Base-by-base conservation (phyloP, 768 basidiomycete genomes). In the Pisolithus tinctorius region DNA sequence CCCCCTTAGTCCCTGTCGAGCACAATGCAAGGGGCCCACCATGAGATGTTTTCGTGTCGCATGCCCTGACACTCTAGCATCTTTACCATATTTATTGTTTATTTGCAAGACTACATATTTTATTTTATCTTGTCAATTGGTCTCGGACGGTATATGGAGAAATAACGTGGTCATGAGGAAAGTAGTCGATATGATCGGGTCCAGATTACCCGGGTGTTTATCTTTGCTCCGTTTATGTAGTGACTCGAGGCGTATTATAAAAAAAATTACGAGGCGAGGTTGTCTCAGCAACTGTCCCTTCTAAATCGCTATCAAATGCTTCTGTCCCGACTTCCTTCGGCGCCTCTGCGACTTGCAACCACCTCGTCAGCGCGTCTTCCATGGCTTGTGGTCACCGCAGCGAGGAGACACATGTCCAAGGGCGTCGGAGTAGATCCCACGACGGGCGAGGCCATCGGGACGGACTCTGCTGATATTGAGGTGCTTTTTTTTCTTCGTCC, bases 401-500 rank as follows among this genome's bases (percentile, higher is more conserved):
- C 46, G 31, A 34, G 27, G 45, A 54, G 45, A 42, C 38, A 50
- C 45, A 60, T 51, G 48, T 58, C 55, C 45, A 58, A 31, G 27
- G 42, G 45, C 36, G 41, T 47, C 29, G 39, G 27, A 17, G 44
- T 58, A 14, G 77, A 79, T 58, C 64, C 71, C 14, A 76, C 77
- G 72, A 80, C 79, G 16, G 78, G 78, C 40, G 77, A 80, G 63
- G 67, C 72, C 49, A 36, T 49, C 23, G 17, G 42, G n/a, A 43
- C 42, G 17, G 42, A 26, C 39, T 49, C 54, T 23, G 71, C 70
- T 30, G 79, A 81, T 57, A 77, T 85, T 50, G 78, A 83, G 64
- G 83, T 80, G 61, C 46, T 44, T 9, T 25, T 9, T 43, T 37
- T 45, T 10, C 6, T 10, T 11, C 11, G 34, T 34, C 5, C 29